These are phyloP conservation scores for Antitrichia curtipendula DNA, from an alignment of 225 moss, liverwort and hornwort genomes.

Conservation along the genomic window DNA sequence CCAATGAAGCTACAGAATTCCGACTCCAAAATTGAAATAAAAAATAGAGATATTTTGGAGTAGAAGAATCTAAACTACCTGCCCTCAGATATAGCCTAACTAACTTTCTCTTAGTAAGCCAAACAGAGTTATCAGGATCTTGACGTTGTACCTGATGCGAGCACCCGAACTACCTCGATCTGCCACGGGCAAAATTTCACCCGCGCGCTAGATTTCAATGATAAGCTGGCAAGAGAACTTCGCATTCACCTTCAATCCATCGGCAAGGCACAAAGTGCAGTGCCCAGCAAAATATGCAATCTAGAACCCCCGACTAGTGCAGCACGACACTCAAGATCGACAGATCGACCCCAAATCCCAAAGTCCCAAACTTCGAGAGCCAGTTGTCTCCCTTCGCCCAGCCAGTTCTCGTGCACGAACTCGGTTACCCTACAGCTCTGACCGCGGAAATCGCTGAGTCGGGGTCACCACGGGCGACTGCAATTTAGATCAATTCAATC, in stretches of 20 bases:
- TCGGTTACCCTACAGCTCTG: not conserved
- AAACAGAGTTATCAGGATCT: not conserved
- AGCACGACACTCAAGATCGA: not conserved
- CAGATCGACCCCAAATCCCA: not conserved
- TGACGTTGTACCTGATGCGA: not conserved
- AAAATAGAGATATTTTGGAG: not conserved
- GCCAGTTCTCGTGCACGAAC: not conserved
- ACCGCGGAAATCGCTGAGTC: not conserved
- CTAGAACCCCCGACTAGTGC: not conserved
- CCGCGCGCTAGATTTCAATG: not conserved
- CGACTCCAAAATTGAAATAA: not conserved
- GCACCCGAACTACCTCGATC: not conserved
- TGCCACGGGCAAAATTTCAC: not conserved
- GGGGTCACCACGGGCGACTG: not conserved
- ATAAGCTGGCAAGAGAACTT: not conserved
- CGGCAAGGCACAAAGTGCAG: not conserved
- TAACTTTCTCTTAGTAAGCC: not conserved
- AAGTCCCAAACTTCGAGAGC: not conserved
- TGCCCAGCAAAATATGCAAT: not conserved
- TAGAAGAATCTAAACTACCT: not conserved
- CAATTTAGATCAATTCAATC: not conserved
- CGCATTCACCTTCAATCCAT: slow-evolving; percentile 1
- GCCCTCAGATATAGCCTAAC: not conserved
- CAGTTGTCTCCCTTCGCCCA: not conserved
- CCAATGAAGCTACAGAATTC: not conserved